Percentiles rank a stretch among this genome's conserved stretches.
These are phyloP conservation scores for Mycosphaerelloides madeirae DNA, from an alignment of 2,329 filamentous ascomycete species.

Conservation along the genomic window DNA sequence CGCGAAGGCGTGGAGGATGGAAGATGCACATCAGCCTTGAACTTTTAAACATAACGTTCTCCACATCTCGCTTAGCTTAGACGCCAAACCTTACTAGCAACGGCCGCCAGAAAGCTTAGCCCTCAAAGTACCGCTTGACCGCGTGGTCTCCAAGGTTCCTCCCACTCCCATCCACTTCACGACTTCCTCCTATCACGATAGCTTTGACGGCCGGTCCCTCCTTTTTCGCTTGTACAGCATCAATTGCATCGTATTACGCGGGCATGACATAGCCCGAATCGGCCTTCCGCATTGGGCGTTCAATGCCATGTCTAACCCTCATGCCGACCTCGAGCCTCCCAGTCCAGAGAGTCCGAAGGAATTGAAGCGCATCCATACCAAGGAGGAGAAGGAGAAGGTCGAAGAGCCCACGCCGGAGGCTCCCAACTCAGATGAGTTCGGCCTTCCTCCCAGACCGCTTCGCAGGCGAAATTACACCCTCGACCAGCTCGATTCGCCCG, in stretches of 20 bases:
- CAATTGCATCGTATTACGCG: background rate
- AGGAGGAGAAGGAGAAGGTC: constrained; percentile 12
- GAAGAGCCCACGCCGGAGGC: constrained; percentile 23
- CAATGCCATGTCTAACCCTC: background rate
- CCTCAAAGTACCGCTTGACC: too few relatives aligned
- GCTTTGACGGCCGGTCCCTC: too few relatives aligned
- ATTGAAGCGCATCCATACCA: constrained; percentile 14
- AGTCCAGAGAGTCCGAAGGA: background rate
- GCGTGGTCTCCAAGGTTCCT: too few relatives aligned
- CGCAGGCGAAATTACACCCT: constrained; percentile 26
- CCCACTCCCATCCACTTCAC: too few relatives aligned
- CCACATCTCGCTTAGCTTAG: background rate
- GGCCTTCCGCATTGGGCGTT: background rate
- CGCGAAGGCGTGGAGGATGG: constrained; percentile 2
- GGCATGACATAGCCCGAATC: background rate
- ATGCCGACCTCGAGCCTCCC: background rate
- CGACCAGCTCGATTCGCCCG: constrained; percentile 23
- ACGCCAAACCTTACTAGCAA: background rate
- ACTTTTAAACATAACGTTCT: constrained; percentile 3
- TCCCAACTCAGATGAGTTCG: constrained; percentile 35
- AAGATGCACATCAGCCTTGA: background rate
- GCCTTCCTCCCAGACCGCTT: constrained; percentile 31
- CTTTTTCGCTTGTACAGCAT: too few relatives aligned
- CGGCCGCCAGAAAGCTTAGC: background rate
- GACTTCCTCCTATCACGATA: too few relatives aligned